Base-by-base conservation (phyloP, 345 rosid genomes). In the Laguncularia racemosa region DNA sequence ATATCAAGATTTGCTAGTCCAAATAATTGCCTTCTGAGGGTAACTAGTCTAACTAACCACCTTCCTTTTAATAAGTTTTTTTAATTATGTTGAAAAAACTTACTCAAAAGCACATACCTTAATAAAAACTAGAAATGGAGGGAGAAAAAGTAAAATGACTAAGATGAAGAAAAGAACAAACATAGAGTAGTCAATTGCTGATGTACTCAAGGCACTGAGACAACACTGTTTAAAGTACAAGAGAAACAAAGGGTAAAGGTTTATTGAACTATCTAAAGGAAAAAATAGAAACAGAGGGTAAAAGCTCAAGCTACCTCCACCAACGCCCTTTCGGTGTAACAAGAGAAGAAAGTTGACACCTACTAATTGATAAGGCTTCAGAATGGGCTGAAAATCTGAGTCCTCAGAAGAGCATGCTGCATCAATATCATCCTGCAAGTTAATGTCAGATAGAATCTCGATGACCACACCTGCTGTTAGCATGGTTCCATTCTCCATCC, bases 291-390 rank as follows among this genome's bases (percentile, higher is more conserved):
- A 12, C 14, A 44, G 51, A 16, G 58, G 12, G 28, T 50, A 6
- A 52, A 10, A 12, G 16, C 28, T 10, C 14, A 49, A 18, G 50
- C 44, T 78, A 93, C 99, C 99, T 85, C 96, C 97, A 19, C 84
- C 96, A 46, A 93, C 80, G 51, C 91, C 78, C 78, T 84, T 89
- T 52, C 84, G 73, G 50, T 93, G 79, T 73, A 93, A 66, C n/a
- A 87, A 59, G 64, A 93, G 95, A 75, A 93, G 99, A 82, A 93
- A 93, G 68, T 87, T 93, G 62, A 93, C 97, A 54, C 97, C 99
- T 64, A 87, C 96, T 40, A 93, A 78, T 70, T 93, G 96, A 60
- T 89, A 89, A 47, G 97, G 97, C 74, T 89, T 89, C 67, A 93
- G 90, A 65, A 89, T 60, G 45, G 95, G 96, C 81, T 85, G 88